A percentile compares a stretch with the other conserved stretches of the same genome.
Evolutionary conservation across 805 yeast species (phyloP).

Genomic region (Saccharomyces cerevisiae): DNA sequence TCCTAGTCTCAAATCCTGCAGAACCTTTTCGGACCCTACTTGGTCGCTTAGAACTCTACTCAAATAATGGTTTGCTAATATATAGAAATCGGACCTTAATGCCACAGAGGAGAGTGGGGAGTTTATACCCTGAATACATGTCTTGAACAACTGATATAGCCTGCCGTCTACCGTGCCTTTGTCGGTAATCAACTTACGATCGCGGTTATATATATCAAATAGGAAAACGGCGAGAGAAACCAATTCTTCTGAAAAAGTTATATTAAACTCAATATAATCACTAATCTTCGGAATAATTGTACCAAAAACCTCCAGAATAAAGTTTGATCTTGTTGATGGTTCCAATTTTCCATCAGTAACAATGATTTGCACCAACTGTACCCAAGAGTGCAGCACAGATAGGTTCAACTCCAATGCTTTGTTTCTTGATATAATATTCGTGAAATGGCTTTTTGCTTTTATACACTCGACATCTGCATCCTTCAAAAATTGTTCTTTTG

Average conservation of each 20-base stretch:
- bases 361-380: constrained; percentile 63
- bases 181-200: constrained; percentile 28
- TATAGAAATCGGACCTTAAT: constrained; percentile 73
- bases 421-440: constrained; percentile 29
- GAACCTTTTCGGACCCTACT: constrained; percentile 38
- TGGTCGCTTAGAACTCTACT: constrained; percentile 39
- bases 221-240: constrained; percentile 68
- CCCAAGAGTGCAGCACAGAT: constrained; percentile 72
- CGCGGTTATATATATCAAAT: constrained; percentile 53
- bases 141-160: constrained; percentile 59
- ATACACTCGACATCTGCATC: background rate
- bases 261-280: constrained; percentile 61
- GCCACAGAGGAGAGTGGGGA: constrained; percentile 59
- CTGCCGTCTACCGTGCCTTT: constrained; percentile 42
- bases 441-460: background rate
- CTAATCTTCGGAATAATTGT: constrained; percentile 66
- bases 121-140: constrained; percentile 65
- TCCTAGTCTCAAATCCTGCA: constrained; percentile 46
- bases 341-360: constrained; percentile 53
- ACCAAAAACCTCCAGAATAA: constrained; percentile 72
- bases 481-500: background rate
- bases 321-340: constrained; percentile 41
- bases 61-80: constrained; percentile 59
- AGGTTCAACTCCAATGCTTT: constrained; percentile 46
- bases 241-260: constrained; percentile 63